Evolutionary conservation across 306 rosid species (phyloP).

Genomic region (Lotus japonicus): DNA sequence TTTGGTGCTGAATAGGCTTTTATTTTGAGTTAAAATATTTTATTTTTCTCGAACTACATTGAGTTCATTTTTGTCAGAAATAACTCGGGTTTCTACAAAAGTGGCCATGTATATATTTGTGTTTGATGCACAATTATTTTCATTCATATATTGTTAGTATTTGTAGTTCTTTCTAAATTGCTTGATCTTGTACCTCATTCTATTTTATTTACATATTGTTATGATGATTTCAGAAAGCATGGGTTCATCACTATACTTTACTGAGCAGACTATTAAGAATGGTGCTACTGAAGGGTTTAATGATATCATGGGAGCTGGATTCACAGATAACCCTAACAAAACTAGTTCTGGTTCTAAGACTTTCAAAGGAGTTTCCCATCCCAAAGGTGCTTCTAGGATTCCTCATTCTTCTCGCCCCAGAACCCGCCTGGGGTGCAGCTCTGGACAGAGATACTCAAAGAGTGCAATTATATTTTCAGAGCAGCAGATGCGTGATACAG

Average conservation of each 20-base stretch:
- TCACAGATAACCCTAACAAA: slow-evolving; percentile 25
- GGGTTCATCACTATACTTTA: slow-evolving; percentile 36
- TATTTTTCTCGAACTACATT: background rate
- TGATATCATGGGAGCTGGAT: slow-evolving; percentile 33
- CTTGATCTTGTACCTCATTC: background rate
- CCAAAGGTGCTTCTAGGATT: slow-evolving; percentile 33
- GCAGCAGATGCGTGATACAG: slow-evolving; percentile 80
- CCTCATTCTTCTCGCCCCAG: slow-evolving; percentile 37
- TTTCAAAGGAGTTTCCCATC: slow-evolving; percentile 30
- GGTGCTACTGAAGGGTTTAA: slow-evolving; percentile 33
- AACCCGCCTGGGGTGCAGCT: slow-evolving; percentile 37
- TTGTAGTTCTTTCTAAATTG: background rate
- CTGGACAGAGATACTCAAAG: slow-evolving; percentile 59
- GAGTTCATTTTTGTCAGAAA: background rate
- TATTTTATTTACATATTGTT: slow-evolving; percentile 20
- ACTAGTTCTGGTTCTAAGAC: slow-evolving; percentile 29
- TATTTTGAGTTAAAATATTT: background rate
- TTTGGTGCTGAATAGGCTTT: too few relatives aligned
- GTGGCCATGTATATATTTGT: too few relatives aligned
- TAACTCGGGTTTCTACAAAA: background rate
- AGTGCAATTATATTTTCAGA: slow-evolving; percentile 79
- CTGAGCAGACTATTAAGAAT: slow-evolving; percentile 29
- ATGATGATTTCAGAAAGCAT: slow-evolving; percentile 43
- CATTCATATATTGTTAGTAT: background rate
- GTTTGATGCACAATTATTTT: too few relatives aligned